phyloP scores from a whole-genome alignment of 2,329 filamentous ascomycete genomes.

The Aspergillus novofumigatus region DNA sequence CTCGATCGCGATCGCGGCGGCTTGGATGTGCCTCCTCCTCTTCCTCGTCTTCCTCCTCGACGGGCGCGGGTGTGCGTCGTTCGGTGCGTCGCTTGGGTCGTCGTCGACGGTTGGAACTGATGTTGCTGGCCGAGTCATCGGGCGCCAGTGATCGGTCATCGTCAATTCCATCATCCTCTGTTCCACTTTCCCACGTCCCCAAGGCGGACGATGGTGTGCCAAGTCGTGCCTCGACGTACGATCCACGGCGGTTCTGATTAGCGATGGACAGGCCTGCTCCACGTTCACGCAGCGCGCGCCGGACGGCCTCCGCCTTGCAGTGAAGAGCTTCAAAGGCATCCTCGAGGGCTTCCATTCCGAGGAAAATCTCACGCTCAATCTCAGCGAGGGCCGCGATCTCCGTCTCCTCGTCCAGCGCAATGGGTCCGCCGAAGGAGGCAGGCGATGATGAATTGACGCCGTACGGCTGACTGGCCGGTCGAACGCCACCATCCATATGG shows the following conservation, averaged over 20 bases:
- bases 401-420: conserved; percentile 89
- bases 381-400: conserved; percentile 87
- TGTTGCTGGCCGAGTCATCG: conserved; percentile 49
- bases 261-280: conserved; percentile 65
- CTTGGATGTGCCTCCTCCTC: conserved; percentile 22
- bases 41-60: conserved; percentile 47
- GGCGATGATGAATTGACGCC: conserved; percentile 47
- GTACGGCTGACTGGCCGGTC: conserved; percentile 38
- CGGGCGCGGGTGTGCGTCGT: conserved; percentile 45
- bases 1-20: conserved; percentile 23
- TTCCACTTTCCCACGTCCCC: conserved; percentile 37
- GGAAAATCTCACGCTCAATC: conserved; percentile 88
- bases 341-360: conserved; percentile 89
- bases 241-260: conserved; percentile 42
- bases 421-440: conserved; percentile 63
- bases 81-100: conserved; percentile 46
- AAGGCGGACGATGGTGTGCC: conserved; percentile 39
- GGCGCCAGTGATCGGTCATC: conserved; percentile 44
- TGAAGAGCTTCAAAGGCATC: conserved; percentile 93
- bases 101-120: conserved; percentile 43
- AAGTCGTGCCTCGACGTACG: conserved; percentile 38
- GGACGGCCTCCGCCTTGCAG: conserved; percentile 73
- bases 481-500: conserved; percentile 39
- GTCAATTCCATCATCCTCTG: conserved; percentile 44
- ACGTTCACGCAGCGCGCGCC: conserved; percentile 73